Base-by-base conservation (phyloP, 139 green algal genomes). In the Closterium sp. region DNA sequence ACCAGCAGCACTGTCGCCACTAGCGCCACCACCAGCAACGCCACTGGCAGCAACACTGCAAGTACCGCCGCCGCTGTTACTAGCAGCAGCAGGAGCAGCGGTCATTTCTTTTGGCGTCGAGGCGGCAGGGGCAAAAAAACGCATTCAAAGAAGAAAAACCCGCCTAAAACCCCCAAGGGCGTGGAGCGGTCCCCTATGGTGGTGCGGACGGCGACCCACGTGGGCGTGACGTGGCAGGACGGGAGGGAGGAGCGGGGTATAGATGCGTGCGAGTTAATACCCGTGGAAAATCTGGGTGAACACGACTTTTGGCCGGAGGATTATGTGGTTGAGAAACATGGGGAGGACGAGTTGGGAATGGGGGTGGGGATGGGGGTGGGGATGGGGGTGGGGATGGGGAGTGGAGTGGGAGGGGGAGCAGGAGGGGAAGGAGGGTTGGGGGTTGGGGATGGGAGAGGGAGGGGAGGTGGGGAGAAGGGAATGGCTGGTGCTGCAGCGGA, bases 261-360 rank as follows among this genome's bases (percentile, higher is more conserved):
- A 2, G 7, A 76, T 1, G 87, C 90, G 5, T n/a, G 31, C 35
- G 16, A 89, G 16, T 84, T 95, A 33, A n/a, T 96, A 10, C 93
- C 92, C 10, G 64, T 95, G n/a, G 89, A 34, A 64, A 91, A 95
- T 43, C 85, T 92, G n/a, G 90, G 90, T 36, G 94, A 96, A 19
- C 85, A 95, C 89, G 94, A 96, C 84, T 95, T 96, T 88, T 95
- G 91, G 94, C 94, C 94, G 2, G 88, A 95, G 7, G 92, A 95
- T 64, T 95, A 92, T 55, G 94, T 96, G 31, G 69, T 94, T 34
- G 86, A 91, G 38, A 83, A 28, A 87, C 55, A 34, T 21, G 89
- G 43, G 89, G 89, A 90, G 9, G 83, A 21, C 1, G 33, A 76
- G 30, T n/a, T 31, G 35, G 88, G 25, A 12, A 32, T 25, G 43